Percentiles rank a stretch among this genome's conserved stretches.
Evolutionary conservation across 352 stramenopile species (phyloP).

Genomic region (Saprolegnia diclina): DNA sequence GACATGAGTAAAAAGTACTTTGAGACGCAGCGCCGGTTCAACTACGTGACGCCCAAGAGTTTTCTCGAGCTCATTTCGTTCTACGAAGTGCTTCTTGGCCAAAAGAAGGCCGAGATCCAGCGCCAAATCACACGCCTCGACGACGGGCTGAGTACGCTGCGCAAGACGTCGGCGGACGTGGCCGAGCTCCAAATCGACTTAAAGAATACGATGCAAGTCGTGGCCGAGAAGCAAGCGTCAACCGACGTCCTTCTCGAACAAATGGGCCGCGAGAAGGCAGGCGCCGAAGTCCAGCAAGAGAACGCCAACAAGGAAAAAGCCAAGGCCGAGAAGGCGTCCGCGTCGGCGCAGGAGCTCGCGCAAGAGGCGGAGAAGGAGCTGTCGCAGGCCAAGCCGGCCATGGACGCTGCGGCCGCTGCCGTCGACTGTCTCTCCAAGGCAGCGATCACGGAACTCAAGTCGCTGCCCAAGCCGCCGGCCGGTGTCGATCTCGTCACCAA

Average conservation of each 20-base stretch:
- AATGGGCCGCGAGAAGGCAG: constrained; percentile 90
- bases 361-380: constrained; percentile 93
- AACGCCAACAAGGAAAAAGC: constrained; percentile 92
- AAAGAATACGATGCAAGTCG: constrained; percentile 93
- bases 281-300: constrained; percentile 90
- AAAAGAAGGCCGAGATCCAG: constrained; percentile 94
- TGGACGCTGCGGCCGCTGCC: constrained; percentile 92
- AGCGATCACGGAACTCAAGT: constrained; percentile 97
- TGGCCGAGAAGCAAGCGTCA: constrained; percentile 94
- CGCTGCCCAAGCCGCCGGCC: constrained; percentile 90
- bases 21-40: constrained; percentile 93
- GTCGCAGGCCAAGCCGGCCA: constrained; percentile 92
- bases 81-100: constrained; percentile 95
- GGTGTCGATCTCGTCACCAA: constrained; percentile 96
- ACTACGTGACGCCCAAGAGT: constrained; percentile 98
- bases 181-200: constrained; percentile 93
- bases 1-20: constrained; percentile 94
- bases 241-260: constrained; percentile 94
- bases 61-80: constrained; percentile 98
- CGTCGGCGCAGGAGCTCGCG: constrained; percentile 89
- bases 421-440: constrained; percentile 96
- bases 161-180: constrained; percentile 95
- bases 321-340: constrained; percentile 90
- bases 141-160: constrained; percentile 93
- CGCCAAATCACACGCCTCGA: constrained; percentile 95